Conservation (phyloP, 352 stramenopile genomes). For the Phytophthora colocasiae region DNA sequence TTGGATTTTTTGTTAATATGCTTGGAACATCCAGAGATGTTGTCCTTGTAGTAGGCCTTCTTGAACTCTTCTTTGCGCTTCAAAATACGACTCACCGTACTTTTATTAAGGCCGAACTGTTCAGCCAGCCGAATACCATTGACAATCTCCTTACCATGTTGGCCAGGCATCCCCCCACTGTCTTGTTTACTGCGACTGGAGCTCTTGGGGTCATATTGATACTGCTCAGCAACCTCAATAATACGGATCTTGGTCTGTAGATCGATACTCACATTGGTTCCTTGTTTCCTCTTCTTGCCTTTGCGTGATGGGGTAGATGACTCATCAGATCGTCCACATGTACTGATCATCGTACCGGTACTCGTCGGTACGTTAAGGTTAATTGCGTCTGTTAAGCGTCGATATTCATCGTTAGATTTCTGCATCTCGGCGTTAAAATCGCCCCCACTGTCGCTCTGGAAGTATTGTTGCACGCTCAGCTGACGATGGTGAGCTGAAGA, state of each 20-base stretch:
- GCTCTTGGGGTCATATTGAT: conserved; percentile 80
- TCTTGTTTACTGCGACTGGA: conserved; percentile 49
- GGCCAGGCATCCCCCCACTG: neutral
- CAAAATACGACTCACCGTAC: conserved; percentile 84
- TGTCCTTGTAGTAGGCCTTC: conserved; percentile 89
- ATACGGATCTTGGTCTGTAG: conserved; percentile 87
- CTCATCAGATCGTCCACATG: conserved; percentile 18
- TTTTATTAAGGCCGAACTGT: conserved; percentile 86
- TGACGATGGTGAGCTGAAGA: conserved; percentile 38
- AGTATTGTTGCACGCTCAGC: conserved; percentile 51
- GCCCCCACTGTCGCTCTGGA: conserved; percentile 37
- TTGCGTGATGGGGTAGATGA: conserved; percentile 9
- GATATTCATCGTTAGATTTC: conserved; percentile 55
- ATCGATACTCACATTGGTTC: conserved; percentile 76
- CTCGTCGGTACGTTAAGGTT: conserved; percentile 25
- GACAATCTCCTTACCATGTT: conserved; percentile 55
- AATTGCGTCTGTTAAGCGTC: conserved; percentile 47
- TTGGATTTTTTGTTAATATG: conserved; percentile 91
- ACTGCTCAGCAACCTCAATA: conserved; percentile 83
- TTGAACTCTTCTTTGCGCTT: conserved; percentile 90
- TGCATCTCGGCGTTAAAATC: conserved; percentile 59
- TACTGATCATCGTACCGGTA: conserved; percentile 17
- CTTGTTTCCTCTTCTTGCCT: conserved; percentile 65
- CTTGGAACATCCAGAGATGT: conserved; percentile 83
- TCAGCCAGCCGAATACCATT: conserved; percentile 77